Base-by-base conservation (phyloP, 768 basidiomycete species). In the Omphalotus guepiniiformis region DNA sequence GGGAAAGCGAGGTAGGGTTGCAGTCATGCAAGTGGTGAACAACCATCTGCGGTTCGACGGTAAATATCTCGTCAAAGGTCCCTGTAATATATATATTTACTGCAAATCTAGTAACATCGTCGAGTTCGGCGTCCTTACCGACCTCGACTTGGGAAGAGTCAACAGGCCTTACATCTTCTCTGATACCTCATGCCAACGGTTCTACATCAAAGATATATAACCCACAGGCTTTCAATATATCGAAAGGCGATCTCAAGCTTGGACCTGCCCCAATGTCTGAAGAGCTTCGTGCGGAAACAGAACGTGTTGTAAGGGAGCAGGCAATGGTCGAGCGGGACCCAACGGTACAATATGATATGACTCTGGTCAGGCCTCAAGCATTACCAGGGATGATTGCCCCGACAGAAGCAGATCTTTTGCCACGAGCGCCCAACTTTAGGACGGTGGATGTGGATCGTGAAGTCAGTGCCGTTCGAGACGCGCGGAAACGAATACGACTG, bases 11-110 rank as follows among this genome's bases (percentile, higher is more conserved):
- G 92, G 93, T 4, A 76, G 96, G 56, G 85, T 92, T 42, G 80
- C 91, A 8, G 86, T 98, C 36, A 86, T 97, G 81, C 82, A 85
- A 35, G 92, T 98, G 29, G 86, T 99, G 19, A 96, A 96, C 62
- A 94, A 93, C 62, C 85, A 93, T 60, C 74, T 99, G 28, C 81
- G 83, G 32, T 90, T 98, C 53, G 87, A 94, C 57, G 90, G 94
- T 94, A 67, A 71, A 62, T 58, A 16, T 38, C 44, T 50, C 42
- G 28, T 25, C 46, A 39, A 48, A 22, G 48, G 16, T 37, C 12
- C 28, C 48, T n/a, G 21, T 18, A 41, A 11, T 23, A 12, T 22
- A 35, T 56, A 48, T 55, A 65, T 48, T 67, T 48, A 51, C 48
- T 36, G 29, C 43, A 39, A 38, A 50, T 53, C 18, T 62, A 89